Base-by-base conservation (phyloP, 306 rosid species). In the Alnus rubra region DNA sequence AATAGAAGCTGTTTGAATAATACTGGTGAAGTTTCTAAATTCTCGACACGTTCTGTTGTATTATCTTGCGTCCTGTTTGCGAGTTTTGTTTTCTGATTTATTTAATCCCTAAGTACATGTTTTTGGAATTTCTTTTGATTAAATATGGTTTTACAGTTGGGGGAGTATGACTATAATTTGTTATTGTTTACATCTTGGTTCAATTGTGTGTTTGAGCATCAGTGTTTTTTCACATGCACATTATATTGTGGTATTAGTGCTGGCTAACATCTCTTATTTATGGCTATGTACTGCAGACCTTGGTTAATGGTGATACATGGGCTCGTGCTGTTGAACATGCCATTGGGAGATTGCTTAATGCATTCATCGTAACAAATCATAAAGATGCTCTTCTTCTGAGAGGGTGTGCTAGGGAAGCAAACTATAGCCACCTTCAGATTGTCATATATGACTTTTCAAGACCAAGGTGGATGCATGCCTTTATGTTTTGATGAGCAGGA, bases 341-440 rank as follows among this genome's bases (percentile, higher is more conserved):
- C 62, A 63, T 95, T 73, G 98, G 98, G 76, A 90, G 80, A 85
- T 76, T 92, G 90, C 91, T 95, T 69, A 92, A 92, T 85, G 88
- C 97, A 75, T 94, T 95, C 86, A 91, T 95, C 55, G 98, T 95
- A 78, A 90, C 97, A 28, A 83, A 91, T 87, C 96, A 91, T 83
- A 84, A 80, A 82, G 98, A 95, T 78, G 88, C 85, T 76, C 97
- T 82, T 77, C 90, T 92, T 87, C 78, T 95, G 82, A 92, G 88
- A 85, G 75, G 83, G 81, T 92, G 91, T 88, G 97, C 98, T 0
- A 88, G 72, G 78, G 97, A 95, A 80, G 97, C 86, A 62, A 71
- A 83, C 73, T 92, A 90, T 69, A 84, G 59, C 50, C 45, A 85
- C 59, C 90, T 92, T 82, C 91, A 84, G 76, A 91, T 95, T 80